Base-by-base conservation (phyloP, 139 green algal species). In the Chlorella sp. region DNA sequence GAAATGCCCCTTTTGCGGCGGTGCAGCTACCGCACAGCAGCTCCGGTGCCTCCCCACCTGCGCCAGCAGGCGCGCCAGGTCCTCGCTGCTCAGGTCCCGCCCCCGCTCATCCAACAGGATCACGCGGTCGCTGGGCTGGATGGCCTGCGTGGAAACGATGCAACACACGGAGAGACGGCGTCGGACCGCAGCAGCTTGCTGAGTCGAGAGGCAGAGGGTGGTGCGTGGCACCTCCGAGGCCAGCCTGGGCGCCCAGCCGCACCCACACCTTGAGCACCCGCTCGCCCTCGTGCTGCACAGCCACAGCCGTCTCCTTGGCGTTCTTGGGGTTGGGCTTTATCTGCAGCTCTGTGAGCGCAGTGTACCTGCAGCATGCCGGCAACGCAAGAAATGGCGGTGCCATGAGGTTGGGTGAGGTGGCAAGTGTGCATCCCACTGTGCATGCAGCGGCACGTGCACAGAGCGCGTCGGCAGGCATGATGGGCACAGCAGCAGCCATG, bases 301-400 rank as follows among this genome's bases (percentile, higher is more conserved):
- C 88, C 47, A 91, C 74, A 0, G 44, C 25, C 21, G 89, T 62
- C 39, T 90, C 79, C 21, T 85, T 80, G 26, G 87, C 86, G 39
- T 93, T 93, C 21, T 89, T 88, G 6, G 93, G 92, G 80, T 95
- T 95, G 6, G 91, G 89, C 68, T 93, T 95, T 30, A 91, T 39
- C 30, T 85, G 81, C 36, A 39, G 74, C 25, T 71, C 28, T 16
- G 23, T 67, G 25, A 87, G 25, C 13, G 36, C 68, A 47, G 73
- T 86, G 60, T 90, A 90, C 3, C 76, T 82, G 76, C 76, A 56
- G 36, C 13, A n/a, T n/a, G n/a, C n/a, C n/a, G n/a, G n/a, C n/a
- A n/a, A n/a, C n/a, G n/a, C n/a, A n/a, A n/a, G n/a, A n/a, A n/a
- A n/a, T n/a, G n/a, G n/a, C n/a, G n/a, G n/a, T n/a, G n/a, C n/a